Evolutionary conservation across 805 yeast genomes (phyloP).

Genomic region (Monosporozyma aerobia): DNA sequence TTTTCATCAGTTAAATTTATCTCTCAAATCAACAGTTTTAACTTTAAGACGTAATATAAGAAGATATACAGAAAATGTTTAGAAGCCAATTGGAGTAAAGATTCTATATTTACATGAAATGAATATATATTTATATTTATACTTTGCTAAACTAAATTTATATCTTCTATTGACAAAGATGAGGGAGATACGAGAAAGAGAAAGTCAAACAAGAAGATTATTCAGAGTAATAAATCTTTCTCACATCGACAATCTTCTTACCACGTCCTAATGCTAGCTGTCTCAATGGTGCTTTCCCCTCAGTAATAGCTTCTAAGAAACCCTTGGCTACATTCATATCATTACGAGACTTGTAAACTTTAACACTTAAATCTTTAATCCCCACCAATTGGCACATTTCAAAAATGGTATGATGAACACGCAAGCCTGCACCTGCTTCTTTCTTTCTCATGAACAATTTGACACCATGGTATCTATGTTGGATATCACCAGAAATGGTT

Average conservation of each 20-base stretch:
- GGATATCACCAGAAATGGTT: conserved; percentile 79
- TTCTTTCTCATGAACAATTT: conserved; percentile 74
- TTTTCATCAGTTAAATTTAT: neutral
- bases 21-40: neutral
- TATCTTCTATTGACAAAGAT: neutral
- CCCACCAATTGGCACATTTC: conserved; percentile 92
- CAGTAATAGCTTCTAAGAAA: conserved; percentile 66
- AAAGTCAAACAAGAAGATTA: neutral
- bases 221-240: conserved; percentile 74
- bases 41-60: neutral
- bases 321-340: conserved; percentile 92
- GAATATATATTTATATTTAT: neutral
- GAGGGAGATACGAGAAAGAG: neutral
- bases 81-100: neutral
- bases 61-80: neutral
- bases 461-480: conserved; percentile 80
- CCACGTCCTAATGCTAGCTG: conserved; percentile 90
- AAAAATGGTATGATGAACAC: conserved; percentile 83
- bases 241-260: conserved; percentile 86
- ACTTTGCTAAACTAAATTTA: neutral
- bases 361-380: conserved; percentile 85
- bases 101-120: neutral
- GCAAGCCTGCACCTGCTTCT: conserved; percentile 86
- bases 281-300: conserved; percentile 70
- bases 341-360: conserved; percentile 86